These are phyloP conservation scores for Symbiotaphrina buchneri DNA, from an alignment of 495 filamentous ascomycete genomes.

Conservation along the genomic window DNA sequence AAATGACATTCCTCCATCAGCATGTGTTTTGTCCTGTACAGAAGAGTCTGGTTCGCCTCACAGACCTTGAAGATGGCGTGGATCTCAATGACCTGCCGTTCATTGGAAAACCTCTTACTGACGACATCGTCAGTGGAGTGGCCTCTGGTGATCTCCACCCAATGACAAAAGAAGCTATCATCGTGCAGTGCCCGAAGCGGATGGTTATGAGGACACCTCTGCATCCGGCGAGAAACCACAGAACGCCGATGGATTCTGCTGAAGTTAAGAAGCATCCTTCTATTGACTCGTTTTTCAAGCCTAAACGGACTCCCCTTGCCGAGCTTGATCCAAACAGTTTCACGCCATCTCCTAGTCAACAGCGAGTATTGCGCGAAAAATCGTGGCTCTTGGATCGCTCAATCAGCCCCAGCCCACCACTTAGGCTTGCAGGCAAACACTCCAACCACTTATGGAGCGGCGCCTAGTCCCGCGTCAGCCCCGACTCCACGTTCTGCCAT, in stretches of 20 bases:
- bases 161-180: slow-evolving; percentile 56
- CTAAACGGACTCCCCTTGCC: slow-evolving; percentile 52
- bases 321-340: slow-evolving; percentile 80
- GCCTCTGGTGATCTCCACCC: slow-evolving; percentile 76
- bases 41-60: slow-evolving; percentile 48
- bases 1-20: slow-evolving; percentile 82
- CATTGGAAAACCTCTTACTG: slow-evolving; percentile 51
- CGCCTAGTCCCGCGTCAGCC: no score
- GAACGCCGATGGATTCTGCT: slow-evolving; percentile 7
- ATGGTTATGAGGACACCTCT: slow-evolving; percentile 15
- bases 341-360: slow-evolving; percentile 44
- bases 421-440: no score
- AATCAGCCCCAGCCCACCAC: slow-evolving; percentile 17
- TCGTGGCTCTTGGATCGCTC: slow-evolving; percentile 28
- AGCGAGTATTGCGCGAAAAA: slow-evolving; percentile 29
- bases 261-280: slow-evolving; percentile 35
- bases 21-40: slow-evolving; percentile 72
- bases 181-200: slow-evolving; percentile 16
- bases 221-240: slow-evolving; percentile 6
- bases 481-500: no score
- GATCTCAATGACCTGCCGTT: slow-evolving; percentile 46
- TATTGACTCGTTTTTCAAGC: slow-evolving; percentile 60
- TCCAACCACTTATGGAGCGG: no score
- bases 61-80: slow-evolving; percentile 31
- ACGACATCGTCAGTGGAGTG: slow-evolving; percentile 47